These are phyloP conservation scores for Chytriomyces hyalinus DNA, from an alignment of 192 early-diverging fungal species.

Conservation along the genomic window DNA sequence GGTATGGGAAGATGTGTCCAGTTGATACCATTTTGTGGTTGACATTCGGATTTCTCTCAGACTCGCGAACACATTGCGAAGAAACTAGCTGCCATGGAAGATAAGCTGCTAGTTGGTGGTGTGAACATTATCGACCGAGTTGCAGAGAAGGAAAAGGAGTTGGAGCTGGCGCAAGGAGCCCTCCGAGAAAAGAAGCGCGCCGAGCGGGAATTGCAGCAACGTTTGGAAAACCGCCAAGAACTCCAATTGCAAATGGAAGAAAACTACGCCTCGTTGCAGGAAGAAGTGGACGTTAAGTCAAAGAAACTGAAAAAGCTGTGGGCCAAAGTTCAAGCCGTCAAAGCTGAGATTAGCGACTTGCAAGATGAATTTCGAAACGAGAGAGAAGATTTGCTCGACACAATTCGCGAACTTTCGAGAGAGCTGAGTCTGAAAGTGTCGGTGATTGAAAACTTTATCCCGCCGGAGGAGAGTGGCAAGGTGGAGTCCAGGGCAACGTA, in stretches of 20 bases:
- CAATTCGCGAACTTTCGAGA: constrained; percentile 61
- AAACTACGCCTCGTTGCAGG: constrained; percentile 64
- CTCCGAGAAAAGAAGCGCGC: constrained; percentile 52
- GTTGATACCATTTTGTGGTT: not conserved
- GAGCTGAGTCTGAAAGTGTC: constrained; percentile 61
- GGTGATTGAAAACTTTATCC: constrained; percentile 67
- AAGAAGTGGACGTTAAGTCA: constrained; percentile 69
- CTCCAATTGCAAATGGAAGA: constrained; percentile 65
- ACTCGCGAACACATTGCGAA: constrained; percentile 50
- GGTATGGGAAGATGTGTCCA: not conserved
- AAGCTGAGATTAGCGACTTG: constrained; percentile 62
- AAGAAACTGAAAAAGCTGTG: constrained; percentile 68
- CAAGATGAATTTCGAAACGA: constrained; percentile 67
- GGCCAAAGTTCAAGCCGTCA: constrained; percentile 56
- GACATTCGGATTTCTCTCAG: constrained; percentile 3
- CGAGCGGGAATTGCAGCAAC: constrained; percentile 55
- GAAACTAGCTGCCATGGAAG: constrained; percentile 57
- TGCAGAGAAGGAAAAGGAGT: constrained; percentile 55
- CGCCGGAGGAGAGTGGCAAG: constrained; percentile 55
- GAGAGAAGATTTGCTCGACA: constrained; percentile 64
- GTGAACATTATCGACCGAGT: constrained; percentile 62
- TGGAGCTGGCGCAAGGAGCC: constrained; percentile 49
- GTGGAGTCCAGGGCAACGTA: constrained; percentile 57
- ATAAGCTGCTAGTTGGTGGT: constrained; percentile 64
- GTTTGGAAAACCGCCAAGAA: constrained; percentile 62